phyloP scores from a whole-genome alignment of 202 grass and related monocot genomes.

The Carex sylvatica region DNA sequence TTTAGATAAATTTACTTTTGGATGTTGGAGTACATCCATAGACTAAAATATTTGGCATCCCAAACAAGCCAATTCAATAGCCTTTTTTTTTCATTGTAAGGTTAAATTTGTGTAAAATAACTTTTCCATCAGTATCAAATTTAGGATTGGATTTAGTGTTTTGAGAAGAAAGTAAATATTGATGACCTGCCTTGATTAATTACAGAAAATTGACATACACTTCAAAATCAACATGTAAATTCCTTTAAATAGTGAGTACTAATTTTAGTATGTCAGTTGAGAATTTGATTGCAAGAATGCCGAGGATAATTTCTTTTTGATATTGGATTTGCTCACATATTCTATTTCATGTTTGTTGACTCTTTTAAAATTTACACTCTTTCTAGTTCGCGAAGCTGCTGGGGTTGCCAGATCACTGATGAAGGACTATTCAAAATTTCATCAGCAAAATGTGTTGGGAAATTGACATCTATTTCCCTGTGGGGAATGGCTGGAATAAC shows the following conservation, averaged over 20 bases:
- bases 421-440: slow-evolving; percentile 69
- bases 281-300: background rate
- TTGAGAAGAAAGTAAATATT: background rate
- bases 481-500: slow-evolving; percentile 90
- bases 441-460: slow-evolving; percentile 52
- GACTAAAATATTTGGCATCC: background rate
- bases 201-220: background rate
- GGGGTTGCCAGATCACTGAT: slow-evolving; percentile 78
- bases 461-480: slow-evolving; percentile 72
- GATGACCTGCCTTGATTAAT: background rate
- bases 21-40: background rate
- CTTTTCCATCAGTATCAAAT: background rate
- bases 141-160: background rate
- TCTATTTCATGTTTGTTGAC: background rate
- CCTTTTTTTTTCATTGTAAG: background rate
- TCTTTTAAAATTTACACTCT: slow-evolving; percentile 30
- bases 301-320: background rate
- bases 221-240: background rate
- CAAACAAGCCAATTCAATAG: background rate
- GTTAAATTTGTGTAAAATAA: background rate
- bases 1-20: background rate
- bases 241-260: background rate
- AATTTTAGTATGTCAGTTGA: background rate
- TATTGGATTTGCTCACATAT: background rate
- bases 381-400: slow-evolving; percentile 84